Base-by-base conservation (phyloP, 2,329 filamentous ascomycete genomes). In the Claviceps sorghi region DNA sequence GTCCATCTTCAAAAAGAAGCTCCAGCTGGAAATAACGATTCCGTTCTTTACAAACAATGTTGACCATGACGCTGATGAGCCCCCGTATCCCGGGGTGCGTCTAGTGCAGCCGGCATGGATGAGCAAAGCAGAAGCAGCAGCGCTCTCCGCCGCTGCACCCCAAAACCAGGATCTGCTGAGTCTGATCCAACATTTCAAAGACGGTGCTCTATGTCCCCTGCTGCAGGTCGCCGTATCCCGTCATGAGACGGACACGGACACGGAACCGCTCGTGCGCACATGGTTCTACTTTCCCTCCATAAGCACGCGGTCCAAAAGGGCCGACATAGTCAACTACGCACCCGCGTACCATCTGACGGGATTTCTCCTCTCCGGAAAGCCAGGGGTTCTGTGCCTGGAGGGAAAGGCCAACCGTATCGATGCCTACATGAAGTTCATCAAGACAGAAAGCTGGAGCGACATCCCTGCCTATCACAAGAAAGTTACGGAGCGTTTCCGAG, bases 231-330 rank as follows among this genome's bases (percentile, higher is more conserved):
- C 21, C 21, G 4, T 4, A 19, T 13, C 4, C 9, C 10, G 13
- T 11, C 32, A 13, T 17, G 30, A 34, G 6, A 21, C 11, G 2
- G 49, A n/a, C 2, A 50, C 26, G 55, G 17, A 40, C 51, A 34
- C 17, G 56, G 11, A 38, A 51, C 48, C 30, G 36, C 52, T 76
- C 1, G 70, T 77, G 3, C 67, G 79, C 9, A 78, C 76, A 1
- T 82, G 78, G 78, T 82, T 82, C 59, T 82, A 82, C 62, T 80
- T 82, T 55, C 78, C 78, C 0, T 80, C 77, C 1, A 74, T 82
- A 51, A 77, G 73, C 42, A 82, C 78, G 0, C 73, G 79, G 3
- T 70, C 72, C 46, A 82, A 82, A 58, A 69, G 79, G 47, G 71
- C 76, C 56, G 78, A 82, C 56, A 64, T 82, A 43, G 72, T 82